These are phyloP conservation scores for Perkinsus olseni DNA, from an alignment of 169 alveolate species.

Conservation along the genomic window DNA sequence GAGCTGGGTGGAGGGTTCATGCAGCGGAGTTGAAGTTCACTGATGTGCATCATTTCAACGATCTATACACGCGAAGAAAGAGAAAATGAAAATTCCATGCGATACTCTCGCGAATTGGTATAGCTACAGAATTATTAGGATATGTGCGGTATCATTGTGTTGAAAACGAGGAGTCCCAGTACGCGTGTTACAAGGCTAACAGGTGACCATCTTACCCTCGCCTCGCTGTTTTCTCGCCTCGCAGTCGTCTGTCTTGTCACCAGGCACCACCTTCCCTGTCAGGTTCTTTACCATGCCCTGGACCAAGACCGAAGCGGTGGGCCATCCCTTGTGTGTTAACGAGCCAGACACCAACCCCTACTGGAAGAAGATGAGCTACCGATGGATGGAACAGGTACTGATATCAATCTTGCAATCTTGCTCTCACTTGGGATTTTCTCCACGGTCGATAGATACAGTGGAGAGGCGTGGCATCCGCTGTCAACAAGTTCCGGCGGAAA, in stretches of 20 bases:
- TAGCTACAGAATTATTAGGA: no score
- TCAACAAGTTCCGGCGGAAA: background rate
- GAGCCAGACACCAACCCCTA: background rate
- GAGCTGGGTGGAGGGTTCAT: background rate
- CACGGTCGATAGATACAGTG: background rate
- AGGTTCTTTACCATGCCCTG: conserved; percentile 13
- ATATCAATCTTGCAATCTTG: background rate
- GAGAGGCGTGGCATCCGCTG: background rate
- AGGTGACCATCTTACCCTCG: no score
- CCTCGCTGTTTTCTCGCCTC: no score
- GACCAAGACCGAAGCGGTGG: background rate
- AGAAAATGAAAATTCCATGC: no score
- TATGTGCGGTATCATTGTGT: no score
- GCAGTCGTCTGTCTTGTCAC: no score
- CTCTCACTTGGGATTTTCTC: background rate
- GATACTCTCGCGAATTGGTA: no score
- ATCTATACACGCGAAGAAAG: no score
- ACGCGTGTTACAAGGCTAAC: no score
- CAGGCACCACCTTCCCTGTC: background rate
- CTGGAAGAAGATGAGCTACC: background rate
- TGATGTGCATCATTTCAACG: no score
- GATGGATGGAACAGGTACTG: background rate
- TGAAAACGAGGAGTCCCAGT: no score
- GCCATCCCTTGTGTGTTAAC: background rate
- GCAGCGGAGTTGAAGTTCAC: background rate